phyloP scores from a whole-genome alignment of 2,329 filamentous ascomycete species.

The Fusarium vanettenii region DNA sequence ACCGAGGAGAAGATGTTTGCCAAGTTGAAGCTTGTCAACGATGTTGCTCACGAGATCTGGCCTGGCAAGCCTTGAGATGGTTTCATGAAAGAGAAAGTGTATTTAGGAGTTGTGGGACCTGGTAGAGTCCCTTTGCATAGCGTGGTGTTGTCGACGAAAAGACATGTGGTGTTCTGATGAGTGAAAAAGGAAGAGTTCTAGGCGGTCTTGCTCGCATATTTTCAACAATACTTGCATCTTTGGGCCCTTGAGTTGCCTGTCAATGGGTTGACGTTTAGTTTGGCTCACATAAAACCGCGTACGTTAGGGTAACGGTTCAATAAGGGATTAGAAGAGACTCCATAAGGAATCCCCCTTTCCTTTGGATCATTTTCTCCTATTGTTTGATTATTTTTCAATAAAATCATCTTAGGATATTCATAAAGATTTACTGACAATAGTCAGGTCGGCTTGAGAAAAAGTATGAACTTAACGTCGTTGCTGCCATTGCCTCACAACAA shows the following conservation, averaged over 20 bases:
- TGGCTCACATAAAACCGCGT: background rate
- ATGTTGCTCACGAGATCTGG: constrained; percentile 76
- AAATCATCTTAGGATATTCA: background rate
- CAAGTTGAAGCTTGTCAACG: constrained; percentile 75
- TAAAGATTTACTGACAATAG: background rate
- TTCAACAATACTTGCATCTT: background rate
- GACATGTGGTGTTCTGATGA: background rate
- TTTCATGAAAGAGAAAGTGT: background rate
- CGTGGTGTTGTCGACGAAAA: constrained; percentile 21
- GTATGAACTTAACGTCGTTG: too few relatives aligned
- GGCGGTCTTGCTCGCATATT: background rate
- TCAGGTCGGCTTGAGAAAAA: background rate
- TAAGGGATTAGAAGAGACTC: background rate
- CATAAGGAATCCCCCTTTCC: background rate
- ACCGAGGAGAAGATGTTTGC: constrained; percentile 76
- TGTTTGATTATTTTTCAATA: background rate
- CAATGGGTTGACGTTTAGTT: background rate
- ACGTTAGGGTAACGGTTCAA: background rate
- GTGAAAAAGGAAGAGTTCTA: background rate
- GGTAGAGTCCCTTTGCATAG: constrained; percentile 19
- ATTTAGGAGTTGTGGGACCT: background rate
- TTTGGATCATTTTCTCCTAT: background rate
- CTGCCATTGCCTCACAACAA: too few relatives aligned
- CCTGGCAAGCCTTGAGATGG: constrained; percentile 29
- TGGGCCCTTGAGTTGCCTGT: background rate